A percentile compares a stretch with the other conserved stretches of the same genome.
Evolutionary conservation across 2,329 filamentous ascomycete species (phyloP).

Genomic region (Tolypocladium capitatum): DNA sequence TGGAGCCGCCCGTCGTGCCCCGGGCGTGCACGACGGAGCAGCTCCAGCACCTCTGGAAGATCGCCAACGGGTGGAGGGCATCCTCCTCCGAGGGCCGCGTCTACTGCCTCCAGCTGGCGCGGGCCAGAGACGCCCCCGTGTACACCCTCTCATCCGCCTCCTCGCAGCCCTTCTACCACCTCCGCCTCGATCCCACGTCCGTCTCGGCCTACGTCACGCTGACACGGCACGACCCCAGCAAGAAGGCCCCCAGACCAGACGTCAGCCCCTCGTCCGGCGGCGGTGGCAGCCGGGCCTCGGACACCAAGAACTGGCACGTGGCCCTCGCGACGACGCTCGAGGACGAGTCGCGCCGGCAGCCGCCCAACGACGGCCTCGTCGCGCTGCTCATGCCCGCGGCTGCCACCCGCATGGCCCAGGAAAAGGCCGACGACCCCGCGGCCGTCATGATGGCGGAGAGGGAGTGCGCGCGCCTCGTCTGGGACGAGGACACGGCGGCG

Average conservation of each 20-base stretch:
- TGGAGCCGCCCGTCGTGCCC: slow-evolving; percentile 31
- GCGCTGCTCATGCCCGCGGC: slow-evolving; percentile 56
- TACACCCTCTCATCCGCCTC: slow-evolving; percentile 49
- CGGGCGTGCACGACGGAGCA: slow-evolving; percentile 45
- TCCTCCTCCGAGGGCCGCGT: slow-evolving; percentile 43
- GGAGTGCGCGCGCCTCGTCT: slow-evolving; percentile 60
- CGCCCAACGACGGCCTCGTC: slow-evolving; percentile 49
- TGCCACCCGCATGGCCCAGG: slow-evolving; percentile 49
- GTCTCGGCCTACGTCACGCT: slow-evolving; percentile 48
- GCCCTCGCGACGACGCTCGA: slow-evolving; percentile 46
- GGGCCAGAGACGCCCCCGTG: slow-evolving; percentile 47
- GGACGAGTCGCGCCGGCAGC: slow-evolving; percentile 36
- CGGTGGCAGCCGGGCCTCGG: slow-evolving; percentile 13
- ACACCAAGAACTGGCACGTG: slow-evolving; percentile 41
- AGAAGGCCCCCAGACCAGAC: slow-evolving; percentile 28
- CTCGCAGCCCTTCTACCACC: slow-evolving; percentile 52
- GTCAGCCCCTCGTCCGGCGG: slow-evolving; percentile 12
- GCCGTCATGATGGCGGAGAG: slow-evolving; percentile 51
- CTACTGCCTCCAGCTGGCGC: slow-evolving; percentile 44
- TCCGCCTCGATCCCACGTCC: slow-evolving; percentile 51
- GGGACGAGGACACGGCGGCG: slow-evolving; percentile 46
- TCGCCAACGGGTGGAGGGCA: slow-evolving; percentile 56
- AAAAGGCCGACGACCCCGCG: slow-evolving; percentile 43
- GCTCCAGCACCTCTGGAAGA: slow-evolving; percentile 54
- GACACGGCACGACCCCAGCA: slow-evolving; percentile 46